These are phyloP conservation scores for Gastroboletus turbinatus DNA, from an alignment of 1,284 basidiomycete species.

Conservation along the genomic window DNA sequence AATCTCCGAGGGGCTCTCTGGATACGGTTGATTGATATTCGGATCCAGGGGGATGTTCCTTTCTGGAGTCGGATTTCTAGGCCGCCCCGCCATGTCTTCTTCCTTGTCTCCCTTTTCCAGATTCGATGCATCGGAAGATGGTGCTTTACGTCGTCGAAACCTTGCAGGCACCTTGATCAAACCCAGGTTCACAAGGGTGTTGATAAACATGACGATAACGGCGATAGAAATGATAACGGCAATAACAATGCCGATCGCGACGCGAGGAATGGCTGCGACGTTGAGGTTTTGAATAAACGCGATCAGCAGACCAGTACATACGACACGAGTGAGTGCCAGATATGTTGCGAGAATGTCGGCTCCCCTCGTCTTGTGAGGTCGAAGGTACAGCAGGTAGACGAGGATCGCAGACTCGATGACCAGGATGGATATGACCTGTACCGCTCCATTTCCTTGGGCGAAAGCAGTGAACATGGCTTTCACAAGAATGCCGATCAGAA, in stretches of 20 bases:
- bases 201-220: constrained; percentile 58
- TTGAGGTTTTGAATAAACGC: constrained; percentile 62
- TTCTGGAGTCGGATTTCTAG: constrained; percentile 56
- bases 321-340: constrained; percentile 60
- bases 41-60: constrained; percentile 45
- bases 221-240: constrained; percentile 61
- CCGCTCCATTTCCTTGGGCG: constrained; percentile 60
- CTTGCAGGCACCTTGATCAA: constrained; percentile 31
- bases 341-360: constrained; percentile 65
- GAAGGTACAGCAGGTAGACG: constrained; percentile 51
- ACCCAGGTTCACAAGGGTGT: constrained; percentile 49
- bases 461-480: constrained; percentile 77
- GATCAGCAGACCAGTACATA: constrained; percentile 63
- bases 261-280: constrained; percentile 71
- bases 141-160: constrained; percentile 12
- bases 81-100: constrained; percentile 34
- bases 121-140: constrained; percentile 15
- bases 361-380: constrained; percentile 55
- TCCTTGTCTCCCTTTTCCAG: constrained; percentile 32
- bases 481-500: constrained; percentile 56
- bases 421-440: constrained; percentile 72
- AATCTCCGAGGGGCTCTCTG: constrained; percentile 33
- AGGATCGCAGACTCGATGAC: constrained; percentile 68
- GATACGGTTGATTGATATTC: constrained; percentile 43
- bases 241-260: constrained; percentile 67